These are phyloP conservation scores for Takashimella tepidaria DNA, from an alignment of 1,284 basidiomycete species.

Conservation along the genomic window DNA sequence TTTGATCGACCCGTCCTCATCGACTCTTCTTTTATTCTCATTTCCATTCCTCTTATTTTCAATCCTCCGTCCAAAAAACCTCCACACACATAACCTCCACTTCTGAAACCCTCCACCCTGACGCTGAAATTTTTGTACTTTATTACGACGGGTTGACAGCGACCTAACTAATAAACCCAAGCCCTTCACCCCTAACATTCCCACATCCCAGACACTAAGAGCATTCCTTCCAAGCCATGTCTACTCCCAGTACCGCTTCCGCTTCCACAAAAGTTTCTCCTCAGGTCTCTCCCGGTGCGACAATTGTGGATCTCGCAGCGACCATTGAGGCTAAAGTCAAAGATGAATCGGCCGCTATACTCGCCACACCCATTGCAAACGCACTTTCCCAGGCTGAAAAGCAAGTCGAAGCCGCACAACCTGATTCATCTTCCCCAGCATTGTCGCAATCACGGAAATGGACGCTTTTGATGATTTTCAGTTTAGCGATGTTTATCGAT, in stretches of 20 bases:
- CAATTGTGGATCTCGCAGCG: neutral
- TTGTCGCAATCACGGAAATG: constrained; percentile 22
- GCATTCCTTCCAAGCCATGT: no score
- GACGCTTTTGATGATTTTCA: constrained; percentile 25
- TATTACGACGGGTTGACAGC: no score
- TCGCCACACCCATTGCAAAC: neutral
- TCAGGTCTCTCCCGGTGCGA: neutral
- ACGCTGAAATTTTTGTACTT: no score
- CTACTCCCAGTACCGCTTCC: neutral
- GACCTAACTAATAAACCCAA: no score
- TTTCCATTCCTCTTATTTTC: neutral
- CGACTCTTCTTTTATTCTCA: neutral
- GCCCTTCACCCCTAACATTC: neutral
- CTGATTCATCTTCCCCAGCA: neutral
- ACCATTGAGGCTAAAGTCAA: neutral
- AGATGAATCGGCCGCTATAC: neutral
- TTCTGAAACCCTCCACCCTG: neutral
- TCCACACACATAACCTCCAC: neutral
- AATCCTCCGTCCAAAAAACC: neutral
- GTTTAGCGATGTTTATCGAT: constrained; percentile 28
- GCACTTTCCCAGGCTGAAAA: neutral
- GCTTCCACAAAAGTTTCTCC: neutral
- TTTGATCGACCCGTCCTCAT: neutral
- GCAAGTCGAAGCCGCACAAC: neutral
- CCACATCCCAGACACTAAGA: neutral